These are phyloP conservation scores for Ogataea naganishii DNA, from an alignment of 805 yeast species.

Conservation along the genomic window DNA sequence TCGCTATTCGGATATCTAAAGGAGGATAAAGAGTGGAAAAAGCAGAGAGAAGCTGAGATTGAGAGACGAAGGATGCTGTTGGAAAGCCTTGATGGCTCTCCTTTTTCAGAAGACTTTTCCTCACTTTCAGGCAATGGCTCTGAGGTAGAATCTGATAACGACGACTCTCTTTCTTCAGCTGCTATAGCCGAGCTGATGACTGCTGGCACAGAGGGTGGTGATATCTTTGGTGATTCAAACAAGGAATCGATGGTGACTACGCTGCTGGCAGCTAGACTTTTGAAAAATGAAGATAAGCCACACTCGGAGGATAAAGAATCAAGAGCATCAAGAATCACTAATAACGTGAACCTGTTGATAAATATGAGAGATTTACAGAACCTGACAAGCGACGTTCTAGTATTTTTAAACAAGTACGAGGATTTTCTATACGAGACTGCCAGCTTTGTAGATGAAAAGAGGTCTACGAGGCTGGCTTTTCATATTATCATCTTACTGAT, in stretches of 20 bases:
- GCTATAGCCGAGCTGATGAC: too few relatives aligned
- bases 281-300: too few relatives aligned
- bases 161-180: too few relatives aligned
- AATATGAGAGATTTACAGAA: constrained; percentile 73
- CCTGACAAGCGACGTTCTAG: constrained; percentile 45
- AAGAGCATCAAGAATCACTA: constrained; percentile 7
- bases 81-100: too few relatives aligned
- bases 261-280: too few relatives aligned
- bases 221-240: too few relatives aligned
- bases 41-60: constrained; percentile 3
- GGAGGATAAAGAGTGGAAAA: constrained; percentile 11
- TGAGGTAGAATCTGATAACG: too few relatives aligned
- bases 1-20: constrained; percentile 34
- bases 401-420: constrained; percentile 42
- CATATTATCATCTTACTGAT: constrained; percentile 31
- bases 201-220: too few relatives aligned
- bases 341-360: constrained; percentile 34
- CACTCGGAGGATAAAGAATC: constrained; percentile 4
- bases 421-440: constrained; percentile 51
- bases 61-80: background rate
- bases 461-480: constrained; percentile 53
- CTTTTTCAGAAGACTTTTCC: background rate
- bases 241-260: background rate
- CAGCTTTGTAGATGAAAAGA: constrained; percentile 61
- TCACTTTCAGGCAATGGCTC: too few relatives aligned